phyloP scores from a whole-genome alignment of 2,329 filamentous ascomycete species.

The Alternaria ethzedia region DNA sequence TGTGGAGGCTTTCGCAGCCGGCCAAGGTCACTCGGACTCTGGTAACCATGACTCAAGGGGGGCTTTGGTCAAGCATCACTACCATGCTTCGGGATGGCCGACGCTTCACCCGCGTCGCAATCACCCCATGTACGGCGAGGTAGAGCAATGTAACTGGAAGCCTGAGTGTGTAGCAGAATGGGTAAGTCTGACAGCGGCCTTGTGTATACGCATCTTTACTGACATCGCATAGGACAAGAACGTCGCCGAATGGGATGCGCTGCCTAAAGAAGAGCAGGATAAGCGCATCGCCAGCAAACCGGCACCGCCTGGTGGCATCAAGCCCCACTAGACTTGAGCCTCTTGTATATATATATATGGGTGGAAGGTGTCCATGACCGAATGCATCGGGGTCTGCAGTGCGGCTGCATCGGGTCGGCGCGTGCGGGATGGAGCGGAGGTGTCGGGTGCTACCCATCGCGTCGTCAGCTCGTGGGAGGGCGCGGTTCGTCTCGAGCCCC shows the following conservation, averaged over 20 bases:
- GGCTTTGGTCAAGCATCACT: constrained; percentile 75
- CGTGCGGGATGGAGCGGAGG: background rate
- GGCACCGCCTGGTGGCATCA: constrained; percentile 9
- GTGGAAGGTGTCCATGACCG: background rate
- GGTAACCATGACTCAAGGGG: constrained; percentile 71
- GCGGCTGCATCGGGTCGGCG: background rate
- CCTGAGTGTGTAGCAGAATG: constrained; percentile 68
- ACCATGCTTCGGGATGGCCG: constrained; percentile 76
- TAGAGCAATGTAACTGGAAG: constrained; percentile 75
- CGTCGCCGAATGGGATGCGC: constrained; percentile 64
- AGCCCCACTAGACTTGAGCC: background rate
- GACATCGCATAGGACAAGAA: constrained; percentile 58
- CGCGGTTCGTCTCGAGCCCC: background rate
- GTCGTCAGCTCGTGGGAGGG: background rate
- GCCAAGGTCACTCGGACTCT: constrained; percentile 75
- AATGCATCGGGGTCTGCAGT: background rate
- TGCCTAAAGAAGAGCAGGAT: constrained; percentile 66
- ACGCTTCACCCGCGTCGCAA: constrained; percentile 69
- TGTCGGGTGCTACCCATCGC: background rate
- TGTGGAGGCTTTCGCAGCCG: constrained; percentile 74
- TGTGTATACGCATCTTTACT: background rate
- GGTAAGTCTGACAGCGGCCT: constrained; percentile 39
- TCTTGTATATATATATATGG: background rate
- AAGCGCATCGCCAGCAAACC: constrained; percentile 52
- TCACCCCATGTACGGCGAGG: constrained; percentile 73